Percentiles rank a stretch among this genome's conserved stretches.
These are phyloP conservation scores for Cyberlindnera xishuangbannaensis DNA, from an alignment of 805 yeast genomes.

Conservation along the genomic window DNA sequence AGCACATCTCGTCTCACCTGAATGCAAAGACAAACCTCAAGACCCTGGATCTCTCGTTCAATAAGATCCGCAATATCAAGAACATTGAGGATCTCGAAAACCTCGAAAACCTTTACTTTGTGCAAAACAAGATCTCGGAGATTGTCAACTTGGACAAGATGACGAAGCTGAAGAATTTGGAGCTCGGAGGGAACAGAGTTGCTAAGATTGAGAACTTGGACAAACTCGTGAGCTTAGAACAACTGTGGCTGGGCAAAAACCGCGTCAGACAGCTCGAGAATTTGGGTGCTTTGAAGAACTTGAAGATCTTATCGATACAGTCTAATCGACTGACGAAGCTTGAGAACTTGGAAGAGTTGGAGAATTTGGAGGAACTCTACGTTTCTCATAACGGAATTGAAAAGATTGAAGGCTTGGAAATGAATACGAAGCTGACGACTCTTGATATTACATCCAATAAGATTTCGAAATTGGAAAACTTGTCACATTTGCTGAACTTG, in stretches of 20 bases:
- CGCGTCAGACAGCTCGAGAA: conserved; percentile 60
- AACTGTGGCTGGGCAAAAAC: conserved; percentile 93
- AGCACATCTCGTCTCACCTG: conserved; percentile 72
- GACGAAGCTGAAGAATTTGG: conserved; percentile 57
- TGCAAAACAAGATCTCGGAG: conserved; percentile 76
- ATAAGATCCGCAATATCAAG: conserved; percentile 80
- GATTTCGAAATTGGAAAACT: conserved; percentile 53
- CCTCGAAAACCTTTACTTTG: conserved; percentile 70
- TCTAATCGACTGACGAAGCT: conserved; percentile 73
- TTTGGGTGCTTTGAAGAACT: conserved; percentile 49
- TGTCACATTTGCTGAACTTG: conserved; percentile 59
- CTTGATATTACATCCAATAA: conserved; percentile 79
- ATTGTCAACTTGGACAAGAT: conserved; percentile 63
- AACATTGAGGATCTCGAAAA: conserved; percentile 59
- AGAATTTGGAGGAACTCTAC: conserved; percentile 77
- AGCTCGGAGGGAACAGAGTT: conserved; percentile 85
- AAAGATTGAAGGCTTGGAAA: conserved; percentile 72
- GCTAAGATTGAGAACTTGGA: conserved; percentile 53
- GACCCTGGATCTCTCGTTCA: conserved; percentile 79
- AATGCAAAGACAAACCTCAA: conserved; percentile 51
- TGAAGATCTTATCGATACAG: conserved; percentile 81
- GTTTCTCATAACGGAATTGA: conserved; percentile 78
- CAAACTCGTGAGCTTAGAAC: conserved; percentile 50
- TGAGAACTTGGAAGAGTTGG: conserved; percentile 73
- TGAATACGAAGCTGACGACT: conserved; percentile 58